Percentiles rank a stretch among this genome's conserved stretches.
phyloP scores from a whole-genome alignment of 2,329 filamentous ascomycete species.

The Ascochyta fabae region DNA sequence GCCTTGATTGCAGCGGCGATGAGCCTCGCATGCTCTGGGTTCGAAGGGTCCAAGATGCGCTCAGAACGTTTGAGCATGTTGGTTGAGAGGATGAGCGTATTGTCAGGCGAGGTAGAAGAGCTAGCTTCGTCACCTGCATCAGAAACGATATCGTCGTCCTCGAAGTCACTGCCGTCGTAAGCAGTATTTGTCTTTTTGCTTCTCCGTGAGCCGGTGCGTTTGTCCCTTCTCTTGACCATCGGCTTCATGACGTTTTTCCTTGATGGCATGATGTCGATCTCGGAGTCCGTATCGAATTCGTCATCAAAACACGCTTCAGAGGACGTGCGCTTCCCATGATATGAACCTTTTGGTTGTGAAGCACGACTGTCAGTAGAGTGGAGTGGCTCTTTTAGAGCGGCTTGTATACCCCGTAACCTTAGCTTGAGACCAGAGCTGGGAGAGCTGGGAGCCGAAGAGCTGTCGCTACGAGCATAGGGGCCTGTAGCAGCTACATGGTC shows the following conservation, averaged over 20 bases:
- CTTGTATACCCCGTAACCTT: constrained; percentile 19
- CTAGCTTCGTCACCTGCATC: constrained; percentile 2
- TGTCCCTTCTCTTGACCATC: neutral
- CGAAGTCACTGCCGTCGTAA: neutral
- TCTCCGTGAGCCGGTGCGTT: neutral
- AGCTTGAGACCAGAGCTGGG: constrained; percentile 17
- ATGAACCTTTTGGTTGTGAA: neutral
- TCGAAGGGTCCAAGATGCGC: constrained; percentile 28
- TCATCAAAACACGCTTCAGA: neutral
- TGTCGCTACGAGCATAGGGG: too few relatives aligned
- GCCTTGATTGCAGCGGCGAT: constrained; percentile 28
- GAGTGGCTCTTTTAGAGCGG: constrained; percentile 5
- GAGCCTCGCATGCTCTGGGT: constrained; percentile 27
- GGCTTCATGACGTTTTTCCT: neutral
- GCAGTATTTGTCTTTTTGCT: neutral
- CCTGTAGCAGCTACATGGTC: neutral
- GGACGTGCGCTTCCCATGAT: constrained; percentile 5
- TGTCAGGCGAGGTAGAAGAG: neutral
- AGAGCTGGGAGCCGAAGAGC: neutral
- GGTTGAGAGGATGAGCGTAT: constrained; percentile 13
- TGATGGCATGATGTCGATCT: constrained; percentile 20
- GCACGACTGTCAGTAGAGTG: neutral
- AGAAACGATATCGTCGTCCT: constrained; percentile 1
- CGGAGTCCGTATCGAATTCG: constrained; percentile 18
- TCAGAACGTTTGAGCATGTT: constrained; percentile 28